Conservation (phyloP, 164 flowering plant genomes). For the Berberis thunbergii region DNA sequence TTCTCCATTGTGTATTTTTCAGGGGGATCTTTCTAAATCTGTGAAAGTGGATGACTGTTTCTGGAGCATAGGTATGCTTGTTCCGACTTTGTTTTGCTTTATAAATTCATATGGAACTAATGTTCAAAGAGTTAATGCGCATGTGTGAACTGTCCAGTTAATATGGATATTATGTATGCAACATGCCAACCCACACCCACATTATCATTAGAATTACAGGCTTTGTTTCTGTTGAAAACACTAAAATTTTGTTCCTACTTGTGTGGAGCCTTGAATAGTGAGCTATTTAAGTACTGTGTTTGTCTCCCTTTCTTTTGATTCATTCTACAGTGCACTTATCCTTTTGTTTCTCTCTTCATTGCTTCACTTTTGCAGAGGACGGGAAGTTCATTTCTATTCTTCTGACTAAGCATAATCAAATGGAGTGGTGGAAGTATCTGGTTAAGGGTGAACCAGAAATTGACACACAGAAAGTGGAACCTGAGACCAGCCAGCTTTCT, state of each 20-base stretch:
- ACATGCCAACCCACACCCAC: neutral
- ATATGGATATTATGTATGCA: neutral
- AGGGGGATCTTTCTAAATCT: slow-evolving; percentile 68
- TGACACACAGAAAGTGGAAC: slow-evolving; percentile 92
- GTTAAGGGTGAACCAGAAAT: slow-evolving; percentile 90
- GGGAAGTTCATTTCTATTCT: slow-evolving; percentile 55
- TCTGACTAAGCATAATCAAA: slow-evolving; percentile 76
- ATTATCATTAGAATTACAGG: neutral
- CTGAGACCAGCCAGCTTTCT: slow-evolving; percentile 74
- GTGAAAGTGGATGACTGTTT: slow-evolving; percentile 84
- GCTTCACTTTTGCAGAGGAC: slow-evolving; percentile 57
- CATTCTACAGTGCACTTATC: neutral
- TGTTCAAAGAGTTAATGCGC: neutral
- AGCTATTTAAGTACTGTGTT: neutral
- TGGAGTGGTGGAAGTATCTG: slow-evolving; percentile 95
- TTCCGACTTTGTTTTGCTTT: neutral
- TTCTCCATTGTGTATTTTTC: slow-evolving; percentile 9
- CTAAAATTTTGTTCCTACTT: neutral
- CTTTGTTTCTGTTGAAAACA: neutral
- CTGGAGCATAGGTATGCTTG: slow-evolving; percentile 83
- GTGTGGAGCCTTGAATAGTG: neutral
- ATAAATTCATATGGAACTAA: neutral
- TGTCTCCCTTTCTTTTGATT: neutral
- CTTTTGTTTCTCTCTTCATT: neutral
- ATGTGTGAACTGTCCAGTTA: neutral